These are phyloP conservation scores for Leccinum fuscescens DNA, from an alignment of 1,284 basidiomycete species.

Conservation along the genomic window DNA sequence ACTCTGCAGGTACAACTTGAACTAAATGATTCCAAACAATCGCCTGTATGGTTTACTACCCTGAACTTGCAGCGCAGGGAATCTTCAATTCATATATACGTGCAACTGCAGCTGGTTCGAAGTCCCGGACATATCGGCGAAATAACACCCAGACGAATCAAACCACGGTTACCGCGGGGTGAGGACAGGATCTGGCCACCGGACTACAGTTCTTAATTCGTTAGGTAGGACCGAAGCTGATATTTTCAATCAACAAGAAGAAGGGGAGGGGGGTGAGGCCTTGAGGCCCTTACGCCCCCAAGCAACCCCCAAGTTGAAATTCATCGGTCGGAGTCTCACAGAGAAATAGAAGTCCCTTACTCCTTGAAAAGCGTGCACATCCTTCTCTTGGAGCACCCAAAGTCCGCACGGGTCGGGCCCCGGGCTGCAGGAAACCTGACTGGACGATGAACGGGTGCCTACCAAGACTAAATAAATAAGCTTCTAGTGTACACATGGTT, in stretches of 20 bases:
- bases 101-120: not conserved
- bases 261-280: not conserved
- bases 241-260: not conserved
- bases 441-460: not conserved
- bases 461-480: not conserved
- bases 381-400: not conserved
- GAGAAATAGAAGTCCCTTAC: not conserved
- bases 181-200: not conserved
- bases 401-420: not conserved
- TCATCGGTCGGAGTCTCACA: not conserved
- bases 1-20: not conserved
- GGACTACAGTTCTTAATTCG: not conserved
- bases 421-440: not conserved
- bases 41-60: too few relatives aligned
- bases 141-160: not conserved
- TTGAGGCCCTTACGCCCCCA: not conserved
- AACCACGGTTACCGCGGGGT: not conserved
- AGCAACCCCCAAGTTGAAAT: not conserved
- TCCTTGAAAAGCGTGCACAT: not conserved
- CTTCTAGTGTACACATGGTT: not conserved
- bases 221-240: not conserved
- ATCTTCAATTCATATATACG: not conserved
- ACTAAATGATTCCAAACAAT: not conserved
- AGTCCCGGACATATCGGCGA: not conserved
- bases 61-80: not conserved